Conservation (phyloP, 2,329 filamentous ascomycete species). For the Aspergillus viridinutans region DNA sequence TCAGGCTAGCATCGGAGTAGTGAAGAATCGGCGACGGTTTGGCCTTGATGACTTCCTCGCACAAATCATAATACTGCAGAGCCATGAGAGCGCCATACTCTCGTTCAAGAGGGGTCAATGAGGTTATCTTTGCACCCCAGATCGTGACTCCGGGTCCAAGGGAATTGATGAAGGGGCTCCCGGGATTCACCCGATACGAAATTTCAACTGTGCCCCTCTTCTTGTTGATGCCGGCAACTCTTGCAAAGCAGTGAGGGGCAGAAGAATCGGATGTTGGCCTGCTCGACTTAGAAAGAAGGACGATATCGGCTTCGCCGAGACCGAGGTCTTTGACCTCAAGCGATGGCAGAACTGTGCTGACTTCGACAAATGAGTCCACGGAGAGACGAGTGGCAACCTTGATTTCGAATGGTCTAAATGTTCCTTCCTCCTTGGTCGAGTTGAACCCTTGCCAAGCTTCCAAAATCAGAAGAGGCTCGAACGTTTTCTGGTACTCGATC, state of each 20-base stretch:
- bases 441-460: constrained; percentile 96
- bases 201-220: constrained; percentile 81
- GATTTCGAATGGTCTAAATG: constrained; percentile 75
- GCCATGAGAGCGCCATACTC: constrained; percentile 91
- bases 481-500: constrained; percentile 77
- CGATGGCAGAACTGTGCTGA: constrained; percentile 76
- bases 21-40: constrained; percentile 83
- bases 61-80: constrained; percentile 91
- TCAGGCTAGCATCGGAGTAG: constrained; percentile 70
- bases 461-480: constrained; percentile 82
- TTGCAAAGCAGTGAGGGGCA: constrained; percentile 77
- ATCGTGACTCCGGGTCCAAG: constrained; percentile 68
- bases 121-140: constrained; percentile 77
- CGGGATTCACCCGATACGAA: constrained; percentile 74
- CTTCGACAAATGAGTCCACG: constrained; percentile 88
- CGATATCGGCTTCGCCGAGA: constrained; percentile 79
- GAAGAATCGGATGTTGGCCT: constrained; percentile 63
- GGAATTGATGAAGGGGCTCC: constrained; percentile 57
- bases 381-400: constrained; percentile 83
- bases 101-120: constrained; percentile 89
- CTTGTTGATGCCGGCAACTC: constrained; percentile 72
- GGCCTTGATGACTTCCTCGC: constrained; percentile 83
- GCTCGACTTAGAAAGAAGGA: constrained; percentile 72
- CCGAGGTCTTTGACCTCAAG: constrained; percentile 66
- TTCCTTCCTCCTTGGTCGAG: constrained; percentile 81